Evolutionary conservation across 352 stramenopile genomes (phyloP).

Genomic region (Paralagenidium karlingii): DNA sequence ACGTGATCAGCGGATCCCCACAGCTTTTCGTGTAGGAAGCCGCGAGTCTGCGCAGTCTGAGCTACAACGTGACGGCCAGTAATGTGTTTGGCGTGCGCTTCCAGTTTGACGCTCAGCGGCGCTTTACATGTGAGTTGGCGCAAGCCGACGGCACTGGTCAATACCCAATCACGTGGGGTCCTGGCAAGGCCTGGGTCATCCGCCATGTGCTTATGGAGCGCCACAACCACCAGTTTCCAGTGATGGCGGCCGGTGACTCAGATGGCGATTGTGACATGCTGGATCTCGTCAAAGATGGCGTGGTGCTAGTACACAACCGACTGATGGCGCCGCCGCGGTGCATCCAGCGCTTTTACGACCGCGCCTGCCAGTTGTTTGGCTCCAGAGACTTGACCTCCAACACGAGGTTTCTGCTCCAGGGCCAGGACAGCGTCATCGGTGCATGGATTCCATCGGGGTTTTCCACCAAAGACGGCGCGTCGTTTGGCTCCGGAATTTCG

Average conservation of each 20-base stretch:
- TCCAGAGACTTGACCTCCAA: slow-evolving; percentile 22
- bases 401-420: slow-evolving; percentile 44
- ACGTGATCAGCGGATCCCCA: slow-evolving; percentile 51
- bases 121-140: slow-evolving; percentile 25
- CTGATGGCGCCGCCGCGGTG: slow-evolving; percentile 26
- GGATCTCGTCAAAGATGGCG: slow-evolving; percentile 29
- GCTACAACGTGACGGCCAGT: slow-evolving; percentile 26
- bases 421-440: slow-evolving; percentile 43
- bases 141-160: too few relatives aligned
- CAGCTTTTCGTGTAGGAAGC: slow-evolving; percentile 38
- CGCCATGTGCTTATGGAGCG: slow-evolving; percentile 24
- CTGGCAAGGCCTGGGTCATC: slow-evolving; percentile 34
- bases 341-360: slow-evolving; percentile 52
- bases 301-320: slow-evolving; percentile 54
- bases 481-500: slow-evolving; percentile 32
- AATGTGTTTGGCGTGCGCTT: slow-evolving; percentile 54
- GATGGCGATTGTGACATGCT: slow-evolving; percentile 54
- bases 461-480: slow-evolving; percentile 35
- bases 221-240: slow-evolving; percentile 24
- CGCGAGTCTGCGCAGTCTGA: slow-evolving; percentile 21
- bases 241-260: slow-evolving; percentile 41
- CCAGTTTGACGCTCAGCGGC: slow-evolving; percentile 14
- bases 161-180: slow-evolving; percentile 58
- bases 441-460: slow-evolving; percentile 56
- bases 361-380: slow-evolving; percentile 35